These are phyloP conservation scores for Dispira simplex DNA, from an alignment of 192 early-diverging fungal genomes.

Conservation along the genomic window DNA sequence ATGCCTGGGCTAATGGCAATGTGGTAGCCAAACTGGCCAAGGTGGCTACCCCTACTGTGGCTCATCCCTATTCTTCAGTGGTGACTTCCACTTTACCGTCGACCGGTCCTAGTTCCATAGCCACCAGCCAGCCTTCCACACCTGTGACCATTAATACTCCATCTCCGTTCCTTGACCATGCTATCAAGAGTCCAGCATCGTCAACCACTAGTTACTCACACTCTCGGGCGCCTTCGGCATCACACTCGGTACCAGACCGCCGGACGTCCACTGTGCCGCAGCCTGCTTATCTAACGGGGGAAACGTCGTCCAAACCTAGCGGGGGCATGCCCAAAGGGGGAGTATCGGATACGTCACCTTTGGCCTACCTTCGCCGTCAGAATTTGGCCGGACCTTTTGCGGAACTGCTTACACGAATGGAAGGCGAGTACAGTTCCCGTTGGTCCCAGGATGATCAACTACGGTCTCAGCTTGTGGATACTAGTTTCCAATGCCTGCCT, in stretches of 20 bases:
- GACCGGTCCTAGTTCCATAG: not conserved
- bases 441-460: not conserved
- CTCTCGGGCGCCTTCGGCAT: too few relatives aligned
- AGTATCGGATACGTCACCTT: too few relatives aligned
- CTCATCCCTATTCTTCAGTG: conserved; percentile 5
- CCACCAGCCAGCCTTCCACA: conserved; percentile 5
- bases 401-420: not conserved
- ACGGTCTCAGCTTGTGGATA: conserved; percentile 63
- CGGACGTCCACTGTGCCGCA: too few relatives aligned
- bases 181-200: too few relatives aligned
- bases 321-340: too few relatives aligned
- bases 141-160: not conserved
- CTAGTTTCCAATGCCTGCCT: conserved; percentile 68
- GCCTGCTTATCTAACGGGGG: too few relatives aligned
- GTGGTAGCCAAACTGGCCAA: conserved; percentile 5
- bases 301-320: too few relatives aligned
- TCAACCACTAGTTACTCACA: too few relatives aligned
- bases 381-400: not conserved
- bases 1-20: conserved; percentile 10
- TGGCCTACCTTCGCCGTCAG: not conserved
- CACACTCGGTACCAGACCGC: too few relatives aligned
- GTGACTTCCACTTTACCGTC: not conserved
- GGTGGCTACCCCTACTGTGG: not conserved
- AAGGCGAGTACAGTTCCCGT: not conserved
- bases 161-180: not conserved